Evolutionary conservation across 495 filamentous ascomycete genomes (phyloP), one percentile per base, ranked within the genome.

Genomic region (Articulospora tetracladia): DNA sequence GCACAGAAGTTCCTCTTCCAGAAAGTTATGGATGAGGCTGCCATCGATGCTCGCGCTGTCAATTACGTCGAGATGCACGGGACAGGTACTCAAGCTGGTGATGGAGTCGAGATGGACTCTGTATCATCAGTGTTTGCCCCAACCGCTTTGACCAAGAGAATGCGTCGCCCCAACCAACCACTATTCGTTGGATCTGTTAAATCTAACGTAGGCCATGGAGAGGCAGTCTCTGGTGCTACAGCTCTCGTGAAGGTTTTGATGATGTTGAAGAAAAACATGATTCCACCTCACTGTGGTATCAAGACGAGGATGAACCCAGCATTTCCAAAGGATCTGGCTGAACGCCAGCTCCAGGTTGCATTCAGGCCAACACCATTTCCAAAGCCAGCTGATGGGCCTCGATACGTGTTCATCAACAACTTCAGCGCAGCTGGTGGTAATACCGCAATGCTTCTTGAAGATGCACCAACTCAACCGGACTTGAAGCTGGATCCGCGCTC

Each of bases 1-100:
- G 55, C 63, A 15, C 63, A 66, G 22, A 49, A 50, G 28, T 54
- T 34, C 20, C 22, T 63, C 13, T 59, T 53, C 52, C 48, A 56
- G 84, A 88, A 61, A 91, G 79, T 93, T 36, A 75, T 93, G n/a
- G 81, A 86, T 44, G 79, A 88, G 27, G 85, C 87, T 17, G 81
- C 86, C 41, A 77, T 89, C 3, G 83, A 90, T 57, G 86, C 91
- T 2, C 80, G 81, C 53, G 85, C 91, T 46, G 74, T 93, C 24
- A 85, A 84, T 73, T 93, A 92, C 61, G 83, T 94, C 17, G 91
- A 95, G 68, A 91, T 92, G 83, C 91, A 95, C 67, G 91, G 91
- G 17, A 94, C 91, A 0, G 91, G 91, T 12, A 93, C 91, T 0
- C 88, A 91, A 67, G 89, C 87, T 20, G 91, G 90, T 17, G 90